Percentiles rank a stretch among this genome's conserved stretches.
These are phyloP conservation scores for Cajanus cajan DNA, from an alignment of 306 rosid genomes.

Conservation along the genomic window DNA sequence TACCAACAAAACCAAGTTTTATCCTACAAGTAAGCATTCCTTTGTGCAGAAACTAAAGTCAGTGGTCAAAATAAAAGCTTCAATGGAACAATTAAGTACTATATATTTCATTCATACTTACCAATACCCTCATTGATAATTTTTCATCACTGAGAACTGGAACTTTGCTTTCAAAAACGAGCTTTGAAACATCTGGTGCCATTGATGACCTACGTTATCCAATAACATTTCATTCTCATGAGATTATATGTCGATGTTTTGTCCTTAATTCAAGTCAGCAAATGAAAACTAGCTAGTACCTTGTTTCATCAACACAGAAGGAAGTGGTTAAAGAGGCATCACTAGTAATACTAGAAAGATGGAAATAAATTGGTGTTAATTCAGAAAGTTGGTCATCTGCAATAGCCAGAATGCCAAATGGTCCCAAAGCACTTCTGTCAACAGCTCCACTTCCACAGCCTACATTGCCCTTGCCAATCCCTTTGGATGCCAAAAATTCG, in stretches of 20 bases:
- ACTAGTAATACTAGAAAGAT: constrained; percentile 30
- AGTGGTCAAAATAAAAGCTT: not conserved
- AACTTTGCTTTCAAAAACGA: constrained; percentile 59
- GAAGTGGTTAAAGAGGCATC: constrained; percentile 39
- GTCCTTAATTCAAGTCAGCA: not conserved
- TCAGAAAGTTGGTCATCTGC: constrained; percentile 78
- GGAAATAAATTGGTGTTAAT: constrained; percentile 69
- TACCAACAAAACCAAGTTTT: not conserved
- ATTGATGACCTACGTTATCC: constrained; percentile 64
- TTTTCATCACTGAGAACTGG: constrained; percentile 70
- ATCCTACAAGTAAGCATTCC: not conserved
- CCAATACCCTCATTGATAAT: constrained; percentile 59
- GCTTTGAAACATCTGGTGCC: constrained; percentile 60
- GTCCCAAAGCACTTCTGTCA: constrained; percentile 65
- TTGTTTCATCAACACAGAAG: constrained; percentile 72
- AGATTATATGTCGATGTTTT: not conserved
- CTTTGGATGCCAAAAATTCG: constrained; percentile 31
- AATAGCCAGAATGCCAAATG: constrained; percentile 74
- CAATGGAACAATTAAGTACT: not conserved
- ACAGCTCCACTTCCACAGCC: constrained; percentile 70
- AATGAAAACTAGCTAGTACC: constrained; percentile 42
- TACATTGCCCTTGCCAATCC: not conserved
- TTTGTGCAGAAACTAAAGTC: not conserved
- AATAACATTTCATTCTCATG: not conserved
- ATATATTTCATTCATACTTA: constrained; percentile 30